Base-by-base conservation (phyloP, 768 basidiomycete species). In the Tulasnella sp. region DNA sequence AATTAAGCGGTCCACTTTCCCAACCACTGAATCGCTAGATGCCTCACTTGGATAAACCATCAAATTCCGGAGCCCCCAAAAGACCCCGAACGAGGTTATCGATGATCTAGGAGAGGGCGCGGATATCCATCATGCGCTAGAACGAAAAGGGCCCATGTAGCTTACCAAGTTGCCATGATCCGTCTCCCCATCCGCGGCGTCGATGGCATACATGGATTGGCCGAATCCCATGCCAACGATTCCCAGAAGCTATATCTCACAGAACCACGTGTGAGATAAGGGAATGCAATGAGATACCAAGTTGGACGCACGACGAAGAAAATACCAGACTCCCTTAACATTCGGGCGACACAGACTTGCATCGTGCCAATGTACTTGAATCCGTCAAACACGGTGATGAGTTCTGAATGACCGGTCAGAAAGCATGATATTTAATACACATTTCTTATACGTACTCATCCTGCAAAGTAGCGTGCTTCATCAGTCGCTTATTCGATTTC, bases 301-400 rank as follows among this genome's bases (percentile, higher is more conserved):
- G 6, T 7, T 5, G 54, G 22, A 50, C 89, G 54, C 83, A 97
- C 93, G 76, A 93, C 93, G 86, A 97, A 96, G 87, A 97, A 97
- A 74, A 98, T 89, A 3, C 94, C 93, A n/a, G 95, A 96, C 86
- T 98, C 96, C 84, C 93, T 92, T 81, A 98, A 86, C 96, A 98
- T 98, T 18, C 96, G 89, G 28, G 94, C 92, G 1, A 97, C 92
- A 81, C 96, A 97, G 41, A 98, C 96, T 84, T 97, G 96, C 92
- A 98, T 92, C 0, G 93, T 96, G 9, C 96, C 96, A 72, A 98
- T 91, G 83, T 94, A 94, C 91, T 95, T 93, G 86, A 89, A 92
- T 9, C 93, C 93, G 83, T 94, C 93, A 82, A 95, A 94, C 14
- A 96, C 86, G 0, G 94, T 95, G 31, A 96, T 86, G 3, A 96